A percentile compares a stretch with the other conserved stretches of the same genome.
Evolutionary conservation across 768 basidiomycete species (phyloP).

Genomic region (Mycena leptocephala): DNA sequence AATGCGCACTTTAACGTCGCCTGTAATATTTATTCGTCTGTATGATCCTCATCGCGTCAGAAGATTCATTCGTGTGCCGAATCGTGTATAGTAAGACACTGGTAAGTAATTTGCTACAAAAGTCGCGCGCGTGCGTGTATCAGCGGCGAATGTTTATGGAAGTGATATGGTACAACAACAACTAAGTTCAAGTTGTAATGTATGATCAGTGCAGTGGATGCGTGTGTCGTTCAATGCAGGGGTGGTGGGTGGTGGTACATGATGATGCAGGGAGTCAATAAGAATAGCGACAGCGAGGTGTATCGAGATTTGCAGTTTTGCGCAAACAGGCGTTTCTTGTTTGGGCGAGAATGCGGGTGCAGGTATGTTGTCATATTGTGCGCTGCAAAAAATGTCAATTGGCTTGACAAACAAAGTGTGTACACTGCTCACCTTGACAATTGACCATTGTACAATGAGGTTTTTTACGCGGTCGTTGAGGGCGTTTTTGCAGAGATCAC

Average conservation of each 20-base stretch:
- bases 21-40: constrained; percentile 19
- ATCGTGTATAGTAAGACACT: constrained; percentile 36
- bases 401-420: constrained; percentile 1
- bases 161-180: constrained; percentile 25
- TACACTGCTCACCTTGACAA: constrained; percentile 73
- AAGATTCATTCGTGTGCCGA: constrained; percentile 16
- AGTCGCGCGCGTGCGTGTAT: constrained; percentile 36
- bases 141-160: constrained; percentile 15
- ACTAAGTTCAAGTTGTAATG: constrained; percentile 17
- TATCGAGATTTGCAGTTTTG: not conserved
- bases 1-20: not conserved
- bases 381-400: constrained; percentile 53
- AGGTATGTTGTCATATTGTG: constrained; percentile 63
- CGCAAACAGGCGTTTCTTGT: constrained; percentile 9
- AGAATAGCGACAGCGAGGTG: constrained; percentile 21
- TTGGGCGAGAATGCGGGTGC: constrained; percentile 10
- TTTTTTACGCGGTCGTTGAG: constrained; percentile 79
- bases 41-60: constrained; percentile 10
- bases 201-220: constrained; percentile 13
- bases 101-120: constrained; percentile 28
- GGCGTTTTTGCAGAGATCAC: constrained; percentile 76
- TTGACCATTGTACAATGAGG: constrained; percentile 83
- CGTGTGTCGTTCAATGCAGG: constrained; percentile 35
- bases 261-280: constrained; percentile 16
- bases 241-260: constrained; percentile 32